Evolutionary conservation across 345 rosid genomes (phyloP), one percentile per base, ranked within the genome.

Genomic region (Arabis hirsuta): DNA sequence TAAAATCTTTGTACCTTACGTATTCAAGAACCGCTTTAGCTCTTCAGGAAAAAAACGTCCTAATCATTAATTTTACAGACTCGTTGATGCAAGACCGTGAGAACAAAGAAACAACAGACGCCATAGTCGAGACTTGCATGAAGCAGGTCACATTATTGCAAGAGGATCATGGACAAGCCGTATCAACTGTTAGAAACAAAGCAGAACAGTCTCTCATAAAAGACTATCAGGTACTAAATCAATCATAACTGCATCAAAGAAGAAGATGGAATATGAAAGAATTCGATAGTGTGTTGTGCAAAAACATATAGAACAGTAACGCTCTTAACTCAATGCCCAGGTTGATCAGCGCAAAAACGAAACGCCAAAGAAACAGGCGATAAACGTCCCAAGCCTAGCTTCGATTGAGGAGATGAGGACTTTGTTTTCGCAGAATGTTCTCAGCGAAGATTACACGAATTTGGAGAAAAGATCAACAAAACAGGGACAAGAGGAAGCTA

Each of bases 371-470:
- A 89, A 80, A 76, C 82, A 85, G 53, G 72, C 13, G 9, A 82
- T 86, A 52, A 9, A 24, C n/a, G 90, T 87, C 54, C 97, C 98
- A 2, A 86, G 88, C 83, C 58, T 85, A 73, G 81, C 78, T 8
- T 86, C 91, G 10, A 89, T 90, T 3, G 97, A 90, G 71, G 85
- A 84, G 69, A 78, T 89, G 96, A 84, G 85, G 76, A 80, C 76
- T 2, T 47, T 71, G 13, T 51, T 55, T 10, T 12, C 65, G 0
- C 71, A 67, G 56, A 73, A 61, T 53, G 72, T 36, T 4, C 41
- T 59, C 41, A 42, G 58, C 50, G 81, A 79, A 59, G 81, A 59
- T 46, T 3, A 36, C 69, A 62, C 59, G 42, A 51, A 54, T 41
- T 10, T 29, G 64, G 82, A 79, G 63, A 34, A 77, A 20, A 73